Conservation (phyloP, 352 stramenopile species). For the Phytophthora pini region DNA sequence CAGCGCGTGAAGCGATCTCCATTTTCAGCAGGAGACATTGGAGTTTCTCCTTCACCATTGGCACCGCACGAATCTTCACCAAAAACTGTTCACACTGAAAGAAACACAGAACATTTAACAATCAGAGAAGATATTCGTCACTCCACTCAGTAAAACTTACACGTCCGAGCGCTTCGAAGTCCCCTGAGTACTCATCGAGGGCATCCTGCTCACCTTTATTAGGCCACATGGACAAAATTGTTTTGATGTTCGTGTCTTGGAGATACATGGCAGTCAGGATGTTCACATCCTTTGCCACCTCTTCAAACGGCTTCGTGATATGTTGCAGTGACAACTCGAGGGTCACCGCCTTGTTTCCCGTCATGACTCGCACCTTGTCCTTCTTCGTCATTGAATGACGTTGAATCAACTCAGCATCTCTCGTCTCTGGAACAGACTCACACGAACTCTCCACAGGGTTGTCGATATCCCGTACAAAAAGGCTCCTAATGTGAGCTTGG, state of each 20-base stretch:
- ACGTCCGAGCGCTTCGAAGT: slow-evolving; percentile 20
- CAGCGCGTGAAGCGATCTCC: slow-evolving; percentile 27
- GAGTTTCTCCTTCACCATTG: slow-evolving; percentile 36
- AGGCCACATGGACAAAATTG: slow-evolving; percentile 42
- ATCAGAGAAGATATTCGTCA: not conserved
- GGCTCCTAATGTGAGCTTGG: slow-evolving; percentile 16
- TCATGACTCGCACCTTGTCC: slow-evolving; percentile 26
- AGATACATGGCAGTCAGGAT: slow-evolving; percentile 37
- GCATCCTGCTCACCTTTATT: slow-evolving; percentile 28
- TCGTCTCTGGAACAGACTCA: slow-evolving; percentile 5
- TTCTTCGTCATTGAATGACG: slow-evolving; percentile 4
- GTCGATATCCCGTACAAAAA: slow-evolving; percentile 17
- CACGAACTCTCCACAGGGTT: not conserved
- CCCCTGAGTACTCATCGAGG: slow-evolving; percentile 30
- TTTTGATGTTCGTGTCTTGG: slow-evolving; percentile 34
- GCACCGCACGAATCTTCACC: slow-evolving; percentile 27
- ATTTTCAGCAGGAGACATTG: slow-evolving; percentile 37
- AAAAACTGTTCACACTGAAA: slow-evolving; percentile 40
- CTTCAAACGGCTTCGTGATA: slow-evolving; percentile 20
- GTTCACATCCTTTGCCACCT: slow-evolving; percentile 33
- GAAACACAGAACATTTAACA: not conserved
- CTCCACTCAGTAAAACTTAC: slow-evolving; percentile 17
- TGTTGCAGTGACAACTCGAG: slow-evolving; percentile 31
- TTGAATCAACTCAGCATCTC: not conserved
- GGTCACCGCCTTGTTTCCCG: slow-evolving; percentile 31